Evolutionary conservation across 305 asterid genomes (phyloP), one percentile per base, ranked within the genome.

Genomic region (Solanum hybrid): DNA sequence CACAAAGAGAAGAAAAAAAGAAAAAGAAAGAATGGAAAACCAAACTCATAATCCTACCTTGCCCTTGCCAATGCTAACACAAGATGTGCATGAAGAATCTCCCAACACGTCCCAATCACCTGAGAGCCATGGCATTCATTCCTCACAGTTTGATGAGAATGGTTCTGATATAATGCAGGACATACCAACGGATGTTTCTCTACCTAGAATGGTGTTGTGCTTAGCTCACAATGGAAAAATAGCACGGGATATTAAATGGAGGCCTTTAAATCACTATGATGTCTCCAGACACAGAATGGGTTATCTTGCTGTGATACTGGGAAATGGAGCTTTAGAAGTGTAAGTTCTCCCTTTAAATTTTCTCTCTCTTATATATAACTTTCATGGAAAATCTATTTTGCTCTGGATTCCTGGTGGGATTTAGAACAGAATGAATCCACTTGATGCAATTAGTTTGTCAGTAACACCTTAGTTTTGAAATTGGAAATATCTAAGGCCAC

Each of bases 291-390:
- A 91, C 87, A 92, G 91, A 91, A 93, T 97, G 99, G 98, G 99
- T 80, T 95, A 94, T 93, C 98, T 97, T 90, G 99, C 97, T 89
- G 97, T 96, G 90, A 90, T 96, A 91, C 97, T 97, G 88, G 99
- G 99, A 93, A 95, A 93, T 94, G 98, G 99, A 88, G 96, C 96
- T 46, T 93, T 96, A 64, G 98, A 97, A 97, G 99, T 97, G 99
- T 96, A 95, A 91, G 99, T 40, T 88, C 79, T 89, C 90, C 89
- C 35, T 26, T 72, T 66, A 24, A 60, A 3, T 1, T 34, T 34
- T 34, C 5, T 56, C 16, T 36, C 75, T 31, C 87, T 42, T 81
- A 22, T 11, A 10, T 31, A 6, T 17, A 82, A 56, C 22, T 31
- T 32, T 85, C 76, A 5, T 85, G 46, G 87, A 31, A 16, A 85